Evolutionary conservation across 2,329 filamentous ascomycete genomes (phyloP).

Genomic region (Fusarium bulbicola): DNA sequence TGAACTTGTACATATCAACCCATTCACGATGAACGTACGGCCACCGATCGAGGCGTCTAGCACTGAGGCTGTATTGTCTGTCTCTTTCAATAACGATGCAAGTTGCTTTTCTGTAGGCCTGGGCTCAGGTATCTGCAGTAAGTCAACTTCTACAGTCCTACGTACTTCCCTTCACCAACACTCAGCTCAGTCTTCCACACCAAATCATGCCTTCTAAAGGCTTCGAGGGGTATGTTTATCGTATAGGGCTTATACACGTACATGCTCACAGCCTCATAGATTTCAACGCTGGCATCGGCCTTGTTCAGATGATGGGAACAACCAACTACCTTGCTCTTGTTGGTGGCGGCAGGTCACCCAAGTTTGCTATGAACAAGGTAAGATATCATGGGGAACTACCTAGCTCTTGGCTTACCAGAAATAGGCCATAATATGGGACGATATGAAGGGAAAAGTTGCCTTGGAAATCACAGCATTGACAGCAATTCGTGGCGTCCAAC

Average conservation of each 20-base stretch:
- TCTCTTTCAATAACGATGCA: constrained; percentile 84
- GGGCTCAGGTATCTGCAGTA: constrained; percentile 86
- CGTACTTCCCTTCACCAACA: constrained; percentile 20
- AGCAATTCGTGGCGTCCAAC: constrained; percentile 79
- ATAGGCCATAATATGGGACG: constrained; percentile 90
- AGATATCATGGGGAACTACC: not conserved
- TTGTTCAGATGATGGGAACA: constrained; percentile 86
- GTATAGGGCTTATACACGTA: not conserved
- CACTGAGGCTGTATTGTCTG: constrained; percentile 80
- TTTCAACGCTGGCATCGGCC: constrained; percentile 83
- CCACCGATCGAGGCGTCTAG: constrained; percentile 82
- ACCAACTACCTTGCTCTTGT: constrained; percentile 90
- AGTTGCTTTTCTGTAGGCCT: constrained; percentile 89
- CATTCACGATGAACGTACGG: constrained; percentile 81
- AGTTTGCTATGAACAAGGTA: constrained; percentile 88
- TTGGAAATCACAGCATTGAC: constrained; percentile 85
- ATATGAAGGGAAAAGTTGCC: constrained; percentile 75
- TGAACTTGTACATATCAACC: constrained; percentile 6
- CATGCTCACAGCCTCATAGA: constrained; percentile 54
- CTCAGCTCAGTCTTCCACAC: constrained; percentile 71
- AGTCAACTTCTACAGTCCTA: constrained; percentile 41
- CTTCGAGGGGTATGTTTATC: constrained; percentile 54
- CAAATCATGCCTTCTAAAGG: constrained; percentile 75
- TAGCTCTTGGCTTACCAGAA: not conserved
- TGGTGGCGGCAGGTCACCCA: constrained; percentile 85